Evolutionary conservation across 2,329 filamentous ascomycete genomes (phyloP).

Genomic region (Aspergillus flavus): DNA sequence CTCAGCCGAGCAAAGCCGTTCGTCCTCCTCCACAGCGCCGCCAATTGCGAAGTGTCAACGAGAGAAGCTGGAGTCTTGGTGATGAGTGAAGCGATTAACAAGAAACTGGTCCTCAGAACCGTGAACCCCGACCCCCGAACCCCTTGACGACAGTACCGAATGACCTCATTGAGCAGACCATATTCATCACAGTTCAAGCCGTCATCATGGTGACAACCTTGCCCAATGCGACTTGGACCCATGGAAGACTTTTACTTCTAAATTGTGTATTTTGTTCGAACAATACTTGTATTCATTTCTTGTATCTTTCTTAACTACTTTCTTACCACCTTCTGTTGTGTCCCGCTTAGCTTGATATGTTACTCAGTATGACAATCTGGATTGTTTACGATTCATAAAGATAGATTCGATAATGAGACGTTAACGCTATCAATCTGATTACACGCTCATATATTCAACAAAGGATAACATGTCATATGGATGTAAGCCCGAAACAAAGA

Average conservation of each 20-base stretch:
- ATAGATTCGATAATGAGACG: background rate
- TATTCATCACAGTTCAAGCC: background rate
- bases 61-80: slow-evolving; percentile 47
- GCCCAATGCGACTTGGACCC: background rate
- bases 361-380: background rate
- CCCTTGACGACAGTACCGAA: background rate
- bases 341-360: background rate
- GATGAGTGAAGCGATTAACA: slow-evolving; percentile 26
- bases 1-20: slow-evolving; percentile 32
- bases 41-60: slow-evolving; percentile 31
- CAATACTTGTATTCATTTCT: slow-evolving; percentile 3
- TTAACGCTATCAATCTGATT: background rate
- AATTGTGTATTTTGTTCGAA: background rate
- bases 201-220: background rate
- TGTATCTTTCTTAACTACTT: background rate
- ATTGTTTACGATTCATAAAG: background rate
- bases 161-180: background rate
- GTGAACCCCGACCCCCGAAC: background rate
- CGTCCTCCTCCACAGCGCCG: slow-evolving; percentile 29
- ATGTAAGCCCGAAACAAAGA: background rate
- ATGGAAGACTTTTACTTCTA: background rate
- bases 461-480: background rate
- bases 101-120: background rate
- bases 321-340: background rate
- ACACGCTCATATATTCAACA: background rate